These are phyloP conservation scores for Dactylellina cionopaga DNA, from an alignment of 2,329 filamentous ascomycete genomes.

Conservation along the genomic window DNA sequence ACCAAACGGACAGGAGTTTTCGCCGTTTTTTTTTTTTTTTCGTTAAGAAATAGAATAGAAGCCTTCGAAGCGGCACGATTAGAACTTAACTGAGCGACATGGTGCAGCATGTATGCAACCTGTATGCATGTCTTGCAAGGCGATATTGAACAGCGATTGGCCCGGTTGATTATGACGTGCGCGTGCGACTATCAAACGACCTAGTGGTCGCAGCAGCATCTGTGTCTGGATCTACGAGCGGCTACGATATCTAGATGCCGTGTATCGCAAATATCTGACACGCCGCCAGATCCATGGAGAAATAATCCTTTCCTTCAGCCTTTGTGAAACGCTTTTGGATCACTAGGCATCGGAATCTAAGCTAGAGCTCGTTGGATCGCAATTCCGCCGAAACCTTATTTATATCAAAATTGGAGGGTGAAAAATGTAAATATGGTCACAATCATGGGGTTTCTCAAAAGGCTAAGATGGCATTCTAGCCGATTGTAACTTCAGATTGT, in stretches of 20 bases:
- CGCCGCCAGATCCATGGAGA: no score
- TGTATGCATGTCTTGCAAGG: conserved; percentile 33
- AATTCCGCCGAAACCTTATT: no score
- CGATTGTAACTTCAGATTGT: no score
- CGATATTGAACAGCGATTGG: not conserved
- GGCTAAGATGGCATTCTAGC: no score
- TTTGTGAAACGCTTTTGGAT: no score
- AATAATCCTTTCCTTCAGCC: no score
- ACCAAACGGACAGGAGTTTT: conserved; percentile 13
- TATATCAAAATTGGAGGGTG: no score
- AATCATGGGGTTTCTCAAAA: no score
- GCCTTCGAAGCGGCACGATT: conserved; percentile 2
- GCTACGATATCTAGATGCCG: not conserved
- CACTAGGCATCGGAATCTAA: no score
- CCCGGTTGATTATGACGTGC: conserved; percentile 8
- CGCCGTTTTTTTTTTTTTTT: conserved; percentile 15
- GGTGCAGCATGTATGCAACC: conserved; percentile 29
- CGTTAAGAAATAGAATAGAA: conserved; percentile 13
- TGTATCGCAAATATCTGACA: not conserved
- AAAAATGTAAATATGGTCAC: no score
- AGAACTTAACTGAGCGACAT: conserved; percentile 18
- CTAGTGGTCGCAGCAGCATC: not conserved
- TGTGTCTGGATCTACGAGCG: not conserved
- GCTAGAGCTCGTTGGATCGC: no score
- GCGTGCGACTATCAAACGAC: not conserved